Percentiles rank a stretch among this genome's conserved stretches.
These are phyloP conservation scores for Panaeolus cyanescens DNA, from an alignment of 768 basidiomycete species.

Conservation along the genomic window DNA sequence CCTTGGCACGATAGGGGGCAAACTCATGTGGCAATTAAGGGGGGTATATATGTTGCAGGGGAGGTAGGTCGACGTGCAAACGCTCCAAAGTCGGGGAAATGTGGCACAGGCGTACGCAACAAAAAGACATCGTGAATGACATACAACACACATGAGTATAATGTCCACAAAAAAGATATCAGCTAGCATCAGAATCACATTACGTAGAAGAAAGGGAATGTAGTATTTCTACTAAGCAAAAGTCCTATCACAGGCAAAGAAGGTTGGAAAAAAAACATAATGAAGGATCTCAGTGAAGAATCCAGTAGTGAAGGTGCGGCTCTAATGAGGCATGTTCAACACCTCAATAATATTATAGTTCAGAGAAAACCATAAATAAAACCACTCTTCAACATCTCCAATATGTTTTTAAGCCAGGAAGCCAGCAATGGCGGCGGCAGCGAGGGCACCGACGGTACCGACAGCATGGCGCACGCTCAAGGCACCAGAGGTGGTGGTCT, in stretches of 20 bases:
- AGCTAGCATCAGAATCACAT: constrained; percentile 2
- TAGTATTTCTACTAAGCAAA: not conserved
- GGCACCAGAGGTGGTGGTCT: constrained; percentile 5
- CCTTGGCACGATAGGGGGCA: no score
- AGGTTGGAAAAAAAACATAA: constrained; percentile 2
- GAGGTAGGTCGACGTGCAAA: not conserved
- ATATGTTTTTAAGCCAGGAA: constrained; percentile 4
- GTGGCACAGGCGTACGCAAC: not conserved
- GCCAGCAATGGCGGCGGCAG: not conserved
- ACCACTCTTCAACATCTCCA: not conserved
- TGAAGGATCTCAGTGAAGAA: not conserved
- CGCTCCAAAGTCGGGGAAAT: not conserved
- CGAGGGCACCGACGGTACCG: not conserved
- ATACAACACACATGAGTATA: constrained; percentile 2
- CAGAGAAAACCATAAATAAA: not conserved
- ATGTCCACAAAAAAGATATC: constrained; percentile 45
- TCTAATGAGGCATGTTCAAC: not conserved
- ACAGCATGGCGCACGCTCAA: constrained; percentile 5
- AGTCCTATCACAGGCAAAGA: not conserved
- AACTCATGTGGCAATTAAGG: no score
- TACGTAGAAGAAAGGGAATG: not conserved
- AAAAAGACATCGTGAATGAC: not conserved
- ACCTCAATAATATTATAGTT: not conserved
- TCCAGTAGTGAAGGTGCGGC: not conserved
- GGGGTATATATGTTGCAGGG: not conserved